Evolutionary conservation across 78 protist species (phyloP).

Genomic region (Chrysochromulina parva): DNA sequence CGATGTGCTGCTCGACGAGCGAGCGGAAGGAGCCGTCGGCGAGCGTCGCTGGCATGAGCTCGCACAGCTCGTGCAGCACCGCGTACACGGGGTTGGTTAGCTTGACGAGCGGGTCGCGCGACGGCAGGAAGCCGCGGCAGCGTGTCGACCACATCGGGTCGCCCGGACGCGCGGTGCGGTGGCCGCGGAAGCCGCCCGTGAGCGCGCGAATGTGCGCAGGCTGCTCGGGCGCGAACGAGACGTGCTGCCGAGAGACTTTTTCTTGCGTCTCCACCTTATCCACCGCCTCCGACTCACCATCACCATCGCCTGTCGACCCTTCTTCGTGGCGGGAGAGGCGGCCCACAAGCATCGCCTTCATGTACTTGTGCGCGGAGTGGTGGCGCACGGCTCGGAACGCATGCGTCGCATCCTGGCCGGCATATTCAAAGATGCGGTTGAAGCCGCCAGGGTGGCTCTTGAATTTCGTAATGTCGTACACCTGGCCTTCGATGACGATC

Average conservation of each 20-base stretch:
- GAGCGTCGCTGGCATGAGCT: background rate
- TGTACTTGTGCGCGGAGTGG: background rate
- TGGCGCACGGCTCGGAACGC: background rate
- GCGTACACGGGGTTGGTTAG: background rate
- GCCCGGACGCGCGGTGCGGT: background rate
- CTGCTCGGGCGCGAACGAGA: background rate
- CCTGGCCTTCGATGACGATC: background rate
- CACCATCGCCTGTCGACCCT: background rate
- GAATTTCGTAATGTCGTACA: background rate
- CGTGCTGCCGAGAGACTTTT: too few relatives aligned
- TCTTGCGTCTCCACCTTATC: too few relatives aligned
- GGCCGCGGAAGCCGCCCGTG: background rate
- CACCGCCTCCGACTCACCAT: too few relatives aligned
- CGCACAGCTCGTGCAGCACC: background rate
- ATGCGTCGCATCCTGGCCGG: background rate
- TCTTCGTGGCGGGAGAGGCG: background rate
- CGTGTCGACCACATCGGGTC: background rate
- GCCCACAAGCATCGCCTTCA: background rate
- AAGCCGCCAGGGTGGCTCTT: conserved; percentile 8
- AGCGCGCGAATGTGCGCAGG: background rate
- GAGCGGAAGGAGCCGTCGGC: background rate
- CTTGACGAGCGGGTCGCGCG: background rate
- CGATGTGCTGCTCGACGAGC: background rate
- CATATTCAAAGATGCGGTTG: background rate
- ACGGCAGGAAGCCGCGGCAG: conserved; percentile 25